Percentiles rank a stretch among this genome's conserved stretches.
Evolutionary conservation across 2,329 filamentous ascomycete species (phyloP).

Genomic region (Colletotrichum lentis): DNA sequence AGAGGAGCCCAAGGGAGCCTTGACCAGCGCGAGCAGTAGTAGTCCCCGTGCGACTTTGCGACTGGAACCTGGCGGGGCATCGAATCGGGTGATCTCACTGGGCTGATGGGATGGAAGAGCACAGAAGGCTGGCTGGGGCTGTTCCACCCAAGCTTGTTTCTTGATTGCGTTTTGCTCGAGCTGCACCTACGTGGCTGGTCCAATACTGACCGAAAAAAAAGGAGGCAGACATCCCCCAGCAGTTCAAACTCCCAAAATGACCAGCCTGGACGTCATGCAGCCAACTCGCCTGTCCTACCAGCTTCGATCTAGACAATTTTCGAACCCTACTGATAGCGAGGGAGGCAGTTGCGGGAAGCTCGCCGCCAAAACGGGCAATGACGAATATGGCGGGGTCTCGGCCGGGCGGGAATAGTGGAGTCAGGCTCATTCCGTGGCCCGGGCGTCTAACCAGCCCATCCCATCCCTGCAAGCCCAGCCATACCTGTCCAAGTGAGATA

Average conservation of each 20-base stretch:
- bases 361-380: conserved; percentile 25
- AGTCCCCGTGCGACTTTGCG: conserved; percentile 29
- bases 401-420: conserved; percentile 36
- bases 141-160: conserved; percentile 6
- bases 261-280: no score
- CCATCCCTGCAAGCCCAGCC: not conserved
- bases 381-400: conserved; percentile 36
- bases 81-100: conserved; percentile 36
- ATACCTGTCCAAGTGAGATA: conserved; percentile 3
- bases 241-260: no score
- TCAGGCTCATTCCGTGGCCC: conserved; percentile 33
- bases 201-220: not conserved
- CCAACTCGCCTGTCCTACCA: not conserved
- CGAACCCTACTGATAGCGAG: not conserved
- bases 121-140: conserved; percentile 30
- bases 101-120: conserved; percentile 33
- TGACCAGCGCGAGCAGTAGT: conserved; percentile 9
- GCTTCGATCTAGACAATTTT: not conserved
- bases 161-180: not conserved
- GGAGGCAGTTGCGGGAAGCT: conserved; percentile 11
- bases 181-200: not conserved
- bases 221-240: no score
- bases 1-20: conserved; percentile 26
- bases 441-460: conserved; percentile 16
- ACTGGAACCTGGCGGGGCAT: conserved; percentile 32